Percentiles rank a stretch among this genome's conserved stretches.
Evolutionary conservation across 768 basidiomycete species (phyloP).

Genomic region (Scleroderma bovista): DNA sequence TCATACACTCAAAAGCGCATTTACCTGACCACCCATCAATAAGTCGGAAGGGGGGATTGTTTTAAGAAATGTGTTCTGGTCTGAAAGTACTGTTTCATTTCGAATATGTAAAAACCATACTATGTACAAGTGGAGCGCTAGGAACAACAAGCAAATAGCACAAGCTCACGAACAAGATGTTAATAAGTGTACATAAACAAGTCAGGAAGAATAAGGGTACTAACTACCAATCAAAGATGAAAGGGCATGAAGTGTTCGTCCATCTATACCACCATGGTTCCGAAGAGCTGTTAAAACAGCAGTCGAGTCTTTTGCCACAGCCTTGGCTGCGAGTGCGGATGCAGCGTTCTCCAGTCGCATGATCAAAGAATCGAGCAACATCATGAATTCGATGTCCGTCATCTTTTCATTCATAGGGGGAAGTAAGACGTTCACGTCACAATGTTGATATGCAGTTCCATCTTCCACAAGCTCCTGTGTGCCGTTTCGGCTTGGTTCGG

Average conservation of each 20-base stretch:
- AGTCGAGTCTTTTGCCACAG: conserved; percentile 10
- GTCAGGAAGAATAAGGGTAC: conserved; percentile 1
- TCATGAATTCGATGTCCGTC: conserved; percentile 65
- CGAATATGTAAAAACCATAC: no score
- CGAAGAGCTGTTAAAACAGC: conserved; percentile 33
- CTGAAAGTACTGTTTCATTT: no score
- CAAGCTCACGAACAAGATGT: not conserved
- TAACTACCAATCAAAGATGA: conserved; percentile 29
- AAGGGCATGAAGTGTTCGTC: conserved; percentile 43
- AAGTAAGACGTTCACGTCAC: conserved; percentile 57
- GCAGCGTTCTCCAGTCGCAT: conserved; percentile 73
- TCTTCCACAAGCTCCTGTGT: no score
- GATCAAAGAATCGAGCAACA: conserved; percentile 71
- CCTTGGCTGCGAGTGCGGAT: conserved; percentile 21
- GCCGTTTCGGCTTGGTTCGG: no score
- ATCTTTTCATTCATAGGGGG: conserved; percentile 67
- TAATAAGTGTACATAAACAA: not conserved
- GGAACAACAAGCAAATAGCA: no score
- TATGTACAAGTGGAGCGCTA: no score
- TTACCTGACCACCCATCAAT: no score
- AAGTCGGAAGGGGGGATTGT: no score
- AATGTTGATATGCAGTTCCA: conserved; percentile 80
- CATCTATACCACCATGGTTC: conserved; percentile 37
- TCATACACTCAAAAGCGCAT: no score
- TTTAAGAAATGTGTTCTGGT: no score